These are phyloP conservation scores for Penicillium hesseltinei DNA, from an alignment of 2,329 filamentous ascomycete genomes.

Conservation along the genomic window DNA sequence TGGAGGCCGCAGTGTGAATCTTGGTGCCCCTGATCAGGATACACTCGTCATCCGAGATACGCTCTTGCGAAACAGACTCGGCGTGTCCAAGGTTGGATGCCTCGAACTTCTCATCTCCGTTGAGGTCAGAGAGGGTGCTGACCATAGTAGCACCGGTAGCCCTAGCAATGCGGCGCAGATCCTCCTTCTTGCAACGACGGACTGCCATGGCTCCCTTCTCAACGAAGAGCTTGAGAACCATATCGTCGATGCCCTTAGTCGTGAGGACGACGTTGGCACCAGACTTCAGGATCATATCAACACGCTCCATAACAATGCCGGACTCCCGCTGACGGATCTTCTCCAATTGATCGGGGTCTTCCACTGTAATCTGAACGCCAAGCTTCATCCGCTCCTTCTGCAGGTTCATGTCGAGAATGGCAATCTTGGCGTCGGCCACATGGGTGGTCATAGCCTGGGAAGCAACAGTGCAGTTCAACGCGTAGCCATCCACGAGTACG, in stretches of 20 bases:
- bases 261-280: constrained; percentile 95
- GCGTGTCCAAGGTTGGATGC: constrained; percentile 83
- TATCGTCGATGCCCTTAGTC: constrained; percentile 96
- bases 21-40: constrained; percentile 97
- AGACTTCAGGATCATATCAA: constrained; percentile 96
- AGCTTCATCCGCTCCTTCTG: constrained; percentile 99
- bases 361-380: constrained; percentile 95
- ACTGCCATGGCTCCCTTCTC: constrained; percentile 96
- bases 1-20: constrained; percentile 86
- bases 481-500: constrained; percentile 89
- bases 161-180: constrained; percentile 90
- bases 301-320: constrained; percentile 86
- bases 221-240: constrained; percentile 90
- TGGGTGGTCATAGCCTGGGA: constrained; percentile 97
- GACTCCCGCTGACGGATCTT: constrained; percentile 93
- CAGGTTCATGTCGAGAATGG: constrained; percentile 93
- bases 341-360: constrained; percentile 95
- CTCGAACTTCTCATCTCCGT: constrained; percentile 96
- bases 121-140: constrained; percentile 90
- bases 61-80: constrained; percentile 96
- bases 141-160: constrained; percentile 92
- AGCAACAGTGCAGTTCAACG: constrained; percentile 96
- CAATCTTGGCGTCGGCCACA: constrained; percentile 92
- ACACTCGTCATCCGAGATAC: constrained; percentile 98
- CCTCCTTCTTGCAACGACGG: constrained; percentile 96